A percentile compares a stretch with the other conserved stretches of the same genome.
These are phyloP conservation scores for Gentiana macrophylla DNA, from an alignment of 257 asterid species.

Conservation along the genomic window DNA sequence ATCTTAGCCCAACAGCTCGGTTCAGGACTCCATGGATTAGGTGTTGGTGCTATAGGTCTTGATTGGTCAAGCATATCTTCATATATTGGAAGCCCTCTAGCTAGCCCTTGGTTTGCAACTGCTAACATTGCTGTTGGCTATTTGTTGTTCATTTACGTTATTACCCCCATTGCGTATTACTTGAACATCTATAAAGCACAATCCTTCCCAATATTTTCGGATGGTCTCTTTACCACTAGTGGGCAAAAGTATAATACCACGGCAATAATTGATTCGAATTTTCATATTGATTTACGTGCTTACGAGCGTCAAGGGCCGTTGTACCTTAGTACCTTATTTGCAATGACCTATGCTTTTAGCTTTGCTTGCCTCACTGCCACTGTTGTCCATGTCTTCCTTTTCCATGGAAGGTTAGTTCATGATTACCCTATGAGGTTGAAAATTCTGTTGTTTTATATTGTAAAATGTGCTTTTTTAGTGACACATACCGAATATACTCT, in stretches of 20 bases:
- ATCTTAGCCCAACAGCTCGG: slow-evolving; percentile 84
- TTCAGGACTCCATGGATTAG: slow-evolving; percentile 89
- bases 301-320: slow-evolving; percentile 78
- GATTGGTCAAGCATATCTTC: slow-evolving; percentile 94
- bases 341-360: slow-evolving; percentile 72
- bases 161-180: slow-evolving; percentile 69
- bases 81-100: slow-evolving; percentile 91
- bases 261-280: slow-evolving; percentile 54
- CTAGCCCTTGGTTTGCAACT: slow-evolving; percentile 99
- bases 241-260: slow-evolving; percentile 79
- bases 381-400: slow-evolving; percentile 70
- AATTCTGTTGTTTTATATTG: no score
- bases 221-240: slow-evolving; percentile 55
- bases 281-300: slow-evolving; percentile 71
- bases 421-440: neutral
- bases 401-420: slow-evolving; percentile 69
- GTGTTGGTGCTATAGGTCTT: slow-evolving; percentile 83
- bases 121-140: slow-evolving; percentile 85
- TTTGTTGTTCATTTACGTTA: slow-evolving; percentile 51
- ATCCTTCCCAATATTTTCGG: slow-evolving; percentile 86
- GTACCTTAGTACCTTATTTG: slow-evolving; percentile 74
- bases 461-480: neutral
- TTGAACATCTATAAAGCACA: slow-evolving; percentile 57
- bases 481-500: no score
- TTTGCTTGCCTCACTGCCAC: slow-evolving; percentile 97